Evolutionary conservation across 495 filamentous ascomycete genomes (phyloP).

Genomic region (Hyaloscypha variabilis): DNA sequence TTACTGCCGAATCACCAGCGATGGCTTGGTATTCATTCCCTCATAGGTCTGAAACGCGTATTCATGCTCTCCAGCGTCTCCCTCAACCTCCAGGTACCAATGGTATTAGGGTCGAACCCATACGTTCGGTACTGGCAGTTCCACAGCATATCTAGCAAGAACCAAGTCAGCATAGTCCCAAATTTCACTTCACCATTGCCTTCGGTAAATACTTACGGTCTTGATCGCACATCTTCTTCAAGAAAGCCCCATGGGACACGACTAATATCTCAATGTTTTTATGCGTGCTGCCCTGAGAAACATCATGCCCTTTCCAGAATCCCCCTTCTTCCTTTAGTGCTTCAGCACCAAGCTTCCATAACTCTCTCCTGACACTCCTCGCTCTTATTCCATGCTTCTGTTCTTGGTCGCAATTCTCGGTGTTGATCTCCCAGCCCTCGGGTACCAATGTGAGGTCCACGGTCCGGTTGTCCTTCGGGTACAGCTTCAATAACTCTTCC

Average conservation of each 20-base stretch:
- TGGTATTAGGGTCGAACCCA: too few relatives aligned
- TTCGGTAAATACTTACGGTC: neutral
- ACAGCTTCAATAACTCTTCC: neutral
- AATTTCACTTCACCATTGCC: too few relatives aligned
- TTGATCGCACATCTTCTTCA: neutral
- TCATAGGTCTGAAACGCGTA: too few relatives aligned
- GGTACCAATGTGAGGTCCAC: neutral
- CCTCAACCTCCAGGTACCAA: too few relatives aligned
- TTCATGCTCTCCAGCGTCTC: too few relatives aligned
- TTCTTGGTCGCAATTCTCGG: neutral
- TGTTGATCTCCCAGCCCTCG: constrained; percentile 10
- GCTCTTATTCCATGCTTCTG: neutral
- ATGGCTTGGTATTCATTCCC: too few relatives aligned
- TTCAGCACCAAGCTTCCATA: neutral
- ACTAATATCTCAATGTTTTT: constrained; percentile 15
- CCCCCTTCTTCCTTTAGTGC: neutral
- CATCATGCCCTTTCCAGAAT: neutral
- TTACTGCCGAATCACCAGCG: too few relatives aligned
- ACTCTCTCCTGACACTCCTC: neutral
- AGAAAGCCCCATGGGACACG: constrained; percentile 11
- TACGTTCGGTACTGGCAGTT: too few relatives aligned
- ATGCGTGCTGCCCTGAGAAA: neutral
- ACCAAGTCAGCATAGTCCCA: too few relatives aligned
- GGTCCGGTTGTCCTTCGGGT: neutral
- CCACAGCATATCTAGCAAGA: too few relatives aligned